Evolutionary conservation across 2,329 filamentous ascomycete species (phyloP), one percentile per base, ranked within the genome.

Genomic region (Coleophoma cylindrospora): DNA sequence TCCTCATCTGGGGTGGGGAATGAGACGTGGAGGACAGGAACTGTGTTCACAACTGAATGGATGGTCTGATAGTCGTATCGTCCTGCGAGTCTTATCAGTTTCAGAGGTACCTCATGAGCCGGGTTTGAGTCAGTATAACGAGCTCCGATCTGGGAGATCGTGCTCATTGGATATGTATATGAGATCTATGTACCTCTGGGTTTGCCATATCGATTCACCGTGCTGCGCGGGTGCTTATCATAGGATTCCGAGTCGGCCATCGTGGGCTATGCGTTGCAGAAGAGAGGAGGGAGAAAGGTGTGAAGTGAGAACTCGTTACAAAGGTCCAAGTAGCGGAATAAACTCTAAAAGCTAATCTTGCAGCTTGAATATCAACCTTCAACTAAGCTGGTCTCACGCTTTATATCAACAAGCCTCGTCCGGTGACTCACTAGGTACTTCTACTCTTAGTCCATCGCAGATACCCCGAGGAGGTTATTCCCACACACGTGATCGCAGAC

Each of bases 21-120:
- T 55, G 89, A 90, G 60, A 95, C 83, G 69, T 95, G 85, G 14
- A 94, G 75, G 45, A 95, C 78, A 36, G 81, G 82, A n/a, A 80
- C 79, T 17, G 75, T 74, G 68, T 92, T 91, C 68, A 95, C 74
- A 61, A 95, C 86, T 51, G 69, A 66, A 66, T 95, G 87, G 63
- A 95, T 89, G 8, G 83, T 80, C 44, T 81, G 74, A 46, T 86
- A 76, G 50, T 89, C 82, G 64, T 95, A 95, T 46, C 76, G 77
- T 45, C 80, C 86, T 90, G 47, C 19, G 19, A 48, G 47, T 60
- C 15, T 11, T 50, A 47, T 60, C 49, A 56, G 44, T 32, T 5
- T 40, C 11, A 38, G 17, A 17, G 36, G 6, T 5, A 8, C 9
- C 15, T 10, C 36, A 7, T 5, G 22, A 11, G 9, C 7, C 7